phyloP scores from a whole-genome alignment of 139 green algal species.

The Tetradesmus lagerheimii region DNA sequence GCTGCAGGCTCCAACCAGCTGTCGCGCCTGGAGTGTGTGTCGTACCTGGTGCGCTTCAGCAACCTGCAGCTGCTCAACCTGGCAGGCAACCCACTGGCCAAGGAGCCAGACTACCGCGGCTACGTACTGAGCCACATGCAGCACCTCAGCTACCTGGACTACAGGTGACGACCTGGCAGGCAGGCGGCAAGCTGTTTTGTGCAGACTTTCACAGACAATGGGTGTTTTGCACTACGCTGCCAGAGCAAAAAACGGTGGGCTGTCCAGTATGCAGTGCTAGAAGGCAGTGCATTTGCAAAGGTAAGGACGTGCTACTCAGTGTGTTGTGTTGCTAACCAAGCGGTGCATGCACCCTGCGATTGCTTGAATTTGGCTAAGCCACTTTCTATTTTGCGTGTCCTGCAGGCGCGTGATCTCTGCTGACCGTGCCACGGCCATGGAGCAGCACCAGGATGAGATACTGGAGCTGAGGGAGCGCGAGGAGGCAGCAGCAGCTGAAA shows the following conservation, averaged over 20 bases:
- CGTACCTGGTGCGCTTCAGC: slow-evolving; percentile 84
- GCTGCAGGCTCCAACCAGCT: slow-evolving; percentile 81
- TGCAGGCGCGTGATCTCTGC: slow-evolving; percentile 57
- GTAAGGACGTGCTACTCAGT: no score
- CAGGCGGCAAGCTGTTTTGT: no score
- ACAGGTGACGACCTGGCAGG: slow-evolving; percentile 49
- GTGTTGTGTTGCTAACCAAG: not conserved
- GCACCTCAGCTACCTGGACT: slow-evolving; percentile 88
- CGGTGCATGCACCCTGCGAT: no score
- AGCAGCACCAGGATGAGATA: slow-evolving; percentile 88
- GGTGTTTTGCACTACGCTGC: no score
- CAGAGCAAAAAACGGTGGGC: no score
- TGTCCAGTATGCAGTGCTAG: no score
- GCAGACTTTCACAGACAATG: no score
- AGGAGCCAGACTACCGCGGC: slow-evolving; percentile 73
- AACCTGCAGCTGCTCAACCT: slow-evolving; percentile 86
- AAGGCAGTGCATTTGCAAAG: no score
- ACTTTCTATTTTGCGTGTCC: not conserved
- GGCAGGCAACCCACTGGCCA: slow-evolving; percentile 82
- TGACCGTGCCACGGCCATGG: slow-evolving; percentile 71
- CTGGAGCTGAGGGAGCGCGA: slow-evolving; percentile 82
- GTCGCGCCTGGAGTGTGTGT: slow-evolving; percentile 73
- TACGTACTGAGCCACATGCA: slow-evolving; percentile 87
- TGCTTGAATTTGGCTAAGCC: not conserved
- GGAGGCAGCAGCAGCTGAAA: slow-evolving; percentile 68